Evolutionary conservation across 805 yeast genomes (phyloP).

Genomic region (Schizosaccharomyces octosporus): DNA sequence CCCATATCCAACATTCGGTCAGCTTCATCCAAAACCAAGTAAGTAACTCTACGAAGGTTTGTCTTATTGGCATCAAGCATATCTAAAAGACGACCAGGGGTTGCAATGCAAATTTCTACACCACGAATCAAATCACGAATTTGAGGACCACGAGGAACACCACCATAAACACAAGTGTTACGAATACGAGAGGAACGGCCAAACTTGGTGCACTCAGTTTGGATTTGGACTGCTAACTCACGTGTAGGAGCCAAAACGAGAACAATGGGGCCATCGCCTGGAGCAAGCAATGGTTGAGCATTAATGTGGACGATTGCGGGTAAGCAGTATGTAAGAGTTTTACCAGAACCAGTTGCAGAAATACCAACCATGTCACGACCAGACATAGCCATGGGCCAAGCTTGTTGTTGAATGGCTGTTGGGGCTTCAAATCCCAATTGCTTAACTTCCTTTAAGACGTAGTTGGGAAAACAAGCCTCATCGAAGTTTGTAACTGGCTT

Average conservation of each 20-base stretch:
- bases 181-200: constrained; percentile 79
- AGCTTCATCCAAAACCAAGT: constrained; percentile 93
- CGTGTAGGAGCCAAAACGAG: constrained; percentile 93
- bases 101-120: constrained; percentile 85
- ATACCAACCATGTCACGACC: constrained; percentile 99
- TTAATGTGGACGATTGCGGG: constrained; percentile 86
- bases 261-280: constrained; percentile 94
- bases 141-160: constrained; percentile 96
- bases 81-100: constrained; percentile 96
- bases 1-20: constrained; percentile 99
- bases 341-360: constrained; percentile 98
- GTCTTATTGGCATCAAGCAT: constrained; percentile 90
- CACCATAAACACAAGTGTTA: constrained; percentile 74
- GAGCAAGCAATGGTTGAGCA: constrained; percentile 81
- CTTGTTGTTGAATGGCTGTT: constrained; percentile 94
- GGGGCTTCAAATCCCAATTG: constrained; percentile 83
- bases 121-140: constrained; percentile 89
- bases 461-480: constrained; percentile 94
- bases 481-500: constrained; percentile 81
- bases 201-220: constrained; percentile 83
- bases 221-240: constrained; percentile 95
- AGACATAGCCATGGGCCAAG: constrained; percentile 98
- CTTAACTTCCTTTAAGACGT: constrained; percentile 70
- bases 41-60: constrained; percentile 84
- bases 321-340: constrained; percentile 86